Conservation (phyloP, 164 flowering plant genomes). For the Tetrastigma voinierianum region DNA sequence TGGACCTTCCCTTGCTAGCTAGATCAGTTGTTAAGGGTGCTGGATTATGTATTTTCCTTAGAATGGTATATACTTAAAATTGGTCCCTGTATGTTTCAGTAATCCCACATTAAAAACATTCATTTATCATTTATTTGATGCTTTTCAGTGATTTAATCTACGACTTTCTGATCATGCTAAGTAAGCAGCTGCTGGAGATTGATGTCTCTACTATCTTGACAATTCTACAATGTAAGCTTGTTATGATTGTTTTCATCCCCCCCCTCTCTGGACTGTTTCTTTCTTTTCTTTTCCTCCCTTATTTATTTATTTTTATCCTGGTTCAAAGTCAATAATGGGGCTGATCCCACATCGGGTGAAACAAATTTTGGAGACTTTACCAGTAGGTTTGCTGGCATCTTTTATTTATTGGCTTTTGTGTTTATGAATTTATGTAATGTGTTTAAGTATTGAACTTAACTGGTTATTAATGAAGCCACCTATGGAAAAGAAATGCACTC, state of each 20-base stretch:
- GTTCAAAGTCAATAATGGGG: too few species aligned
- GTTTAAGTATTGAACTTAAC: neutral
- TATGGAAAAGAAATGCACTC: too few species aligned
- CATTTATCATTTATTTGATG: conserved; percentile 12
- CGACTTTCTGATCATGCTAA: conserved; percentile 69
- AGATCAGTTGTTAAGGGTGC: neutral
- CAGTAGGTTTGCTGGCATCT: too few species aligned
- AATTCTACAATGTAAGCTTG: conserved; percentile 69
- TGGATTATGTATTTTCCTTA: neutral
- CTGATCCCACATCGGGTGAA: too few species aligned
- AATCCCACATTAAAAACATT: neutral
- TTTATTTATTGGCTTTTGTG: neutral
- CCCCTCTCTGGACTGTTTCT: too few species aligned
- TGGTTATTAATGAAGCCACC: neutral
- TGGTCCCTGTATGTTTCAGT: neutral
- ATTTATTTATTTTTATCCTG: neutral
- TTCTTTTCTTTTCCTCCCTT: neutral
- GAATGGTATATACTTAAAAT: neutral
- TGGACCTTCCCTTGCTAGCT: neutral
- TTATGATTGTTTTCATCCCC: neutral
- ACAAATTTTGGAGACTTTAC: too few species aligned
- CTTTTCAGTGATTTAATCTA: conserved; percentile 81
- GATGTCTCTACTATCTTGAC: conserved; percentile 91
- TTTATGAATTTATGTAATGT: neutral
- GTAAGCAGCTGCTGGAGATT: conserved; percentile 74